These are phyloP conservation scores for Blumeria hordei DNA, from an alignment of 2,329 filamentous ascomycete species.

Conservation along the genomic window DNA sequence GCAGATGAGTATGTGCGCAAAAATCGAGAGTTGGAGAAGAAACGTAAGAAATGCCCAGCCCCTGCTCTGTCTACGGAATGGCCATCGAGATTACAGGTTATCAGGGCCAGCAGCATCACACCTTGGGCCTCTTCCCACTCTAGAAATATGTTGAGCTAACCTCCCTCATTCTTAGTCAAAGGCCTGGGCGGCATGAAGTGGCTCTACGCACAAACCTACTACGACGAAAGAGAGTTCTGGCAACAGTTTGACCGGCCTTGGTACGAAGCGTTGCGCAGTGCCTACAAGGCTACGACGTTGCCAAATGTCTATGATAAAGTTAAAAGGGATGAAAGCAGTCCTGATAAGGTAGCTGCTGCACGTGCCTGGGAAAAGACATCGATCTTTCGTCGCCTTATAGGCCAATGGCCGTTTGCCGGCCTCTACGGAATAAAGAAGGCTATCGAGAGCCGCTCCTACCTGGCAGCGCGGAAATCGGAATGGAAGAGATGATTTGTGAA, in stretches of 20 bases:
- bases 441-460: constrained; percentile 1
- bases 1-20: constrained; percentile 34
- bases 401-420: constrained; percentile 1
- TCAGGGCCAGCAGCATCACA: too few species aligned
- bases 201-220: constrained; percentile 72
- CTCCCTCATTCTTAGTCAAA: constrained; percentile 17
- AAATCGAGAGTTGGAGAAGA: constrained; percentile 48
- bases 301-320: constrained; percentile 52
- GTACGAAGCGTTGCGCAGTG: constrained; percentile 37
- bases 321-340: constrained; percentile 25
- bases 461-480: constrained; percentile 1
- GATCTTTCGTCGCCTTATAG: not conserved
- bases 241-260: constrained; percentile 29
- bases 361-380: not conserved
- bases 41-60: constrained; percentile 16
- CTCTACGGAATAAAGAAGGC: constrained; percentile 1
- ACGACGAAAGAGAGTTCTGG: constrained; percentile 50
- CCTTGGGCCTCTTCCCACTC: too few species aligned
- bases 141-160: too few species aligned
- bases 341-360: constrained; percentile 11
- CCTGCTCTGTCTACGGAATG: not conserved
- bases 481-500: not conserved
- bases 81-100: not conserved
- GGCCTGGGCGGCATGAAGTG: constrained; percentile 60
- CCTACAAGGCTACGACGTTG: constrained; percentile 35